A percentile compares a stretch with the other conserved stretches of the same genome.
Evolutionary conservation across 352 stramenopile species (phyloP).

Genomic region (Phytophthora kernoviae): DNA sequence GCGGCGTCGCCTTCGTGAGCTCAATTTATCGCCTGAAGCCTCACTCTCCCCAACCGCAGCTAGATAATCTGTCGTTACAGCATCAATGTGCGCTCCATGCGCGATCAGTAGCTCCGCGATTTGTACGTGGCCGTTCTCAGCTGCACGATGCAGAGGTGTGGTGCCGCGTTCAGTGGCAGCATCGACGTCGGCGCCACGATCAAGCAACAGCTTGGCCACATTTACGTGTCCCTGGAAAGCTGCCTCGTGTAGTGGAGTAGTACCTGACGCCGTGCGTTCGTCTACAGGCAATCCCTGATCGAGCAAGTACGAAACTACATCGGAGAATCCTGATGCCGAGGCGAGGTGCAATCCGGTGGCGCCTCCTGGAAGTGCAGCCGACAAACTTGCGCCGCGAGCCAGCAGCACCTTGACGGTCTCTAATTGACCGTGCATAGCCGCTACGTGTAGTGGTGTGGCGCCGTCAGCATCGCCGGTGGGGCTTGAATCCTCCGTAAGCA

Average conservation of each 20-base stretch:
- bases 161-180: conserved; percentile 53
- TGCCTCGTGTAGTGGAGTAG: conserved; percentile 59
- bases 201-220: conserved; percentile 45
- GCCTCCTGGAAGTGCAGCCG: conserved; percentile 46
- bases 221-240: conserved; percentile 52
- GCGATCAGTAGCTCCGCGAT: conserved; percentile 58
- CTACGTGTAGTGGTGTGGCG: conserved; percentile 60
- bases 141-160: conserved; percentile 55
- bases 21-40: conserved; percentile 4
- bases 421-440: conserved; percentile 62
- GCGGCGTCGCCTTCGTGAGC: conserved; percentile 15
- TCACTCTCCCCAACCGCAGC: conserved; percentile 22
- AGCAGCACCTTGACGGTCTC: conserved; percentile 59
- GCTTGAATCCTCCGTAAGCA: conserved; percentile 24
- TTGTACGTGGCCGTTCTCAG: conserved; percentile 55
- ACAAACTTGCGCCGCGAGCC: conserved; percentile 44
- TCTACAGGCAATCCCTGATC: conserved; percentile 45
- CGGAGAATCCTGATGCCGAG: conserved; percentile 45
- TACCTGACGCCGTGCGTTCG: conserved; percentile 38
- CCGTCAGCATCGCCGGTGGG: conserved; percentile 38
- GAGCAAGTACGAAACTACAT: conserved; percentile 49
- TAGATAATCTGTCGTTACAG: conserved; percentile 57
- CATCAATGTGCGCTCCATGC: conserved; percentile 59
- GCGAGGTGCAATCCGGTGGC: conserved; percentile 59
- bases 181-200: conserved; percentile 51